Percentiles rank a stretch among this genome's conserved stretches.
These are phyloP conservation scores for Ilex asprella DNA, from an alignment of 257 asterid species.

Conservation along the genomic window DNA sequence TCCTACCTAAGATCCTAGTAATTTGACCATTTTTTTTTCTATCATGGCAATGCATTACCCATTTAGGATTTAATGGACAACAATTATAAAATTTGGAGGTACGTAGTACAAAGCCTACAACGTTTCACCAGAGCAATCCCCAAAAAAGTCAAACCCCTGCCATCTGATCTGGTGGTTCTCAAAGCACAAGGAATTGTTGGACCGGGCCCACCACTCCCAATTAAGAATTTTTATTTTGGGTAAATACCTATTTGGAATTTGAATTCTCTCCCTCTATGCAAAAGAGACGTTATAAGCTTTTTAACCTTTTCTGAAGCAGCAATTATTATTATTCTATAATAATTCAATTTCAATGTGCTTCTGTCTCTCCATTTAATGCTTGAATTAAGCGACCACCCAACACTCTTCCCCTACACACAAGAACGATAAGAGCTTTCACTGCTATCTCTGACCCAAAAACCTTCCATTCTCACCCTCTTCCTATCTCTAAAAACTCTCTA, in stretches of 20 bases:
- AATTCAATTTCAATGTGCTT: slow-evolving; percentile 5
- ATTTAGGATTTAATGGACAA: too few species aligned
- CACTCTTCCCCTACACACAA: slow-evolving; percentile 17
- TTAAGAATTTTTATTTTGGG: too few species aligned
- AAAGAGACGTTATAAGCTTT: slow-evolving; percentile 71
- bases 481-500: too few species aligned
- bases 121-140: too few species aligned
- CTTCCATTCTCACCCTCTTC: slow-evolving; percentile 29
- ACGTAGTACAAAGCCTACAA: too few species aligned
- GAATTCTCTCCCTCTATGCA: slow-evolving; percentile 25
- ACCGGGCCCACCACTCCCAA: slow-evolving; percentile 17
- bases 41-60: too few species aligned
- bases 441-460: slow-evolving; percentile 19
- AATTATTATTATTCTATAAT: slow-evolving; percentile 16
- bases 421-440: slow-evolving; percentile 4
- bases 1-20: too few species aligned
- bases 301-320: slow-evolving; percentile 39
- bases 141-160: too few species aligned
- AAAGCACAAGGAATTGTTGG: too few species aligned
- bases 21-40: too few species aligned
- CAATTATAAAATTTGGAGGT: too few species aligned
- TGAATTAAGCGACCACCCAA: slow-evolving; percentile 32
- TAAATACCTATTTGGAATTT: slow-evolving; percentile 23
- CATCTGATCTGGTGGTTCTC: too few species aligned
- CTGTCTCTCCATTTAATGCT: slow-evolving; percentile 54